A percentile compares a stretch with the other conserved stretches of the same genome.
Evolutionary conservation across 2,329 filamentous ascomycete genomes (phyloP).

Genomic region (Achaetomium macrosporum): DNA sequence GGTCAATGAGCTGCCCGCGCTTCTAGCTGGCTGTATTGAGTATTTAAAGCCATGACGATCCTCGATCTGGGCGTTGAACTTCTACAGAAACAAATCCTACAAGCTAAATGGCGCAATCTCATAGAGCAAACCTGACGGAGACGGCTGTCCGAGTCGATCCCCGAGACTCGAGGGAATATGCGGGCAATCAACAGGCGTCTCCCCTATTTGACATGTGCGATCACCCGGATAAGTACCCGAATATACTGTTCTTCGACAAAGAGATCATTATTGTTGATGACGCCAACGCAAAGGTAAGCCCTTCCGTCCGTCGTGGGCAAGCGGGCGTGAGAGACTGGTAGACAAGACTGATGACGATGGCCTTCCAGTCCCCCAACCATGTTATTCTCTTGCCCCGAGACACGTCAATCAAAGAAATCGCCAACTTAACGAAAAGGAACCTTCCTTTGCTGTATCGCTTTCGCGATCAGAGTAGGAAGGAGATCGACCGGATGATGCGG

Average conservation of each 20-base stretch:
- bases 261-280: constrained; percentile 1
- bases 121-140: background rate
- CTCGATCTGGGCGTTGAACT: too few relatives aligned
- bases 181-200: background rate
- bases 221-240: background rate
- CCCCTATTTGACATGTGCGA: constrained; percentile 1
- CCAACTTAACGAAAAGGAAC: background rate
- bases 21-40: too few relatives aligned
- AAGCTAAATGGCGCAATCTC: background rate
- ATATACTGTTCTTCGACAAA: background rate
- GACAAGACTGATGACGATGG: background rate
- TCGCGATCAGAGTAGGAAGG: background rate
- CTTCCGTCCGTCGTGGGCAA: too few relatives aligned
- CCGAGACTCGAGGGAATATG: constrained; percentile 2
- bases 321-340: background rate
- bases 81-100: too few relatives aligned
- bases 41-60: too few relatives aligned
- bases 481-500: background rate
- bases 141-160: background rate
- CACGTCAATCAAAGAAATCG: background rate
- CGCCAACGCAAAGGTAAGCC: constrained; percentile 2
- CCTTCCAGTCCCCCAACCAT: background rate
- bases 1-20: too few relatives aligned
- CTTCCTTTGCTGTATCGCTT: background rate
- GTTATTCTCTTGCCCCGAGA: constrained; percentile 1